Conservation (phyloP, 2,329 filamentous ascomycete genomes). For the Exophiala xenobiotica region DNA sequence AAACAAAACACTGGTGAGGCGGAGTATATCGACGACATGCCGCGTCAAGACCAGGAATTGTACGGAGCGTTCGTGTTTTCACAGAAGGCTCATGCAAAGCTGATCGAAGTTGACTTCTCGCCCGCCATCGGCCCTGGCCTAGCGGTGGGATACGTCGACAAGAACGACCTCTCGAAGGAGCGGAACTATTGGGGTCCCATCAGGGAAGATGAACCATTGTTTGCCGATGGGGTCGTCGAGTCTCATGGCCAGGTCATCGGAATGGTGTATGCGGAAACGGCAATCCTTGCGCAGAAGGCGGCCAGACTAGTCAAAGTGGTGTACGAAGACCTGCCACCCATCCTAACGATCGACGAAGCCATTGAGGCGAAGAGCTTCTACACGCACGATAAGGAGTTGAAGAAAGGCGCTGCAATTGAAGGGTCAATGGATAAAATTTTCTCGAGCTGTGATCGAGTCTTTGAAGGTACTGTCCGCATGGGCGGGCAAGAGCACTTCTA, state of each 20-base stretch:
- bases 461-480: conserved; percentile 80
- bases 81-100: conserved; percentile 79
- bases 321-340: conserved; percentile 88
- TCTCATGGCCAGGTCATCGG: conserved; percentile 94
- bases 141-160: conserved; percentile 80
- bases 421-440: conserved; percentile 66
- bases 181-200: conserved; percentile 91
- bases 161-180: conserved; percentile 72
- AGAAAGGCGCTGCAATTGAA: conserved; percentile 65
- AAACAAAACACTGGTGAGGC: conserved; percentile 94
- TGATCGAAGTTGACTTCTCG: conserved; percentile 68
- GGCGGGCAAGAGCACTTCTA: conserved; percentile 98
- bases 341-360: conserved; percentile 93
- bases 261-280: conserved; percentile 77
- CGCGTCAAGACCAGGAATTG: conserved; percentile 79
- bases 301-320: conserved; percentile 80
- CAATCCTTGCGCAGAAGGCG: conserved; percentile 74
- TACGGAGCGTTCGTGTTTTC: conserved; percentile 86
- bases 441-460: conserved; percentile 74
- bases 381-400: conserved; percentile 76
- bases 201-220: conserved; percentile 77
- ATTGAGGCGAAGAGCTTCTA: conserved; percentile 88
- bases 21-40: conserved; percentile 95
- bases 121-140: conserved; percentile 80
- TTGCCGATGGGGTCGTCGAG: conserved; percentile 85